A percentile compares a stretch with the other conserved stretches of the same genome.
These are phyloP conservation scores for Lentinula guzmanii DNA, from an alignment of 768 basidiomycete genomes.

Conservation along the genomic window DNA sequence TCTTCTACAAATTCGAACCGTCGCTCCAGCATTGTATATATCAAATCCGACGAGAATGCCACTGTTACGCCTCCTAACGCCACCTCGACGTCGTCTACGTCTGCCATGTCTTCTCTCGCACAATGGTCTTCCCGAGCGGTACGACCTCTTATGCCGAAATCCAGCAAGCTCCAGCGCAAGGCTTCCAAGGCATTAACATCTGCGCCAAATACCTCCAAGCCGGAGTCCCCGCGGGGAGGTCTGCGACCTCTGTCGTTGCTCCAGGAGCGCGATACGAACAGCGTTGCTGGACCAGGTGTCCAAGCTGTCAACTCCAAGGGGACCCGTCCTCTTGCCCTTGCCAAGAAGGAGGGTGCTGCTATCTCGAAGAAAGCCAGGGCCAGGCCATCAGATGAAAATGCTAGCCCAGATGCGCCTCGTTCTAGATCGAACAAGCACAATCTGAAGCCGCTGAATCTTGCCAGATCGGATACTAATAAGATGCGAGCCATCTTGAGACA, in stretches of 20 bases:
- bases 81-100: conserved; percentile 18
- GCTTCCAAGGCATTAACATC: conserved; percentile 21
- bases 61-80: conserved; percentile 16
- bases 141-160: conserved; percentile 48
- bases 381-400: conserved; percentile 24
- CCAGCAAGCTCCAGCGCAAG: conserved; percentile 42
- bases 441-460: conserved; percentile 55
- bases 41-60: conserved; percentile 47
- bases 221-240: conserved; percentile 36
- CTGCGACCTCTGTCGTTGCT: conserved; percentile 60
- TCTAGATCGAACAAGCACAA: conserved; percentile 31
- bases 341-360: conserved; percentile 44
- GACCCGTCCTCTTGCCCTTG: conserved; percentile 51
- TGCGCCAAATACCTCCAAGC: conserved; percentile 22
- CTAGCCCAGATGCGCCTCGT: conserved; percentile 17
- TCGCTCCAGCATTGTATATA: conserved; percentile 61
- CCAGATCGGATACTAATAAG: conserved; percentile 58
- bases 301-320: conserved; percentile 15
- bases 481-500: conserved; percentile 51
- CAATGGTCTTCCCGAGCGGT: conserved; percentile 47
- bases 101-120: conserved; percentile 31
- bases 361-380: conserved; percentile 27
- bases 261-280: conserved; percentile 48
- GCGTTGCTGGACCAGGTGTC: conserved; percentile 16
- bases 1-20: conserved; percentile 16